phyloP scores from a whole-genome alignment of 148 eudicot genomes.

The Rheum nobile region DNA sequence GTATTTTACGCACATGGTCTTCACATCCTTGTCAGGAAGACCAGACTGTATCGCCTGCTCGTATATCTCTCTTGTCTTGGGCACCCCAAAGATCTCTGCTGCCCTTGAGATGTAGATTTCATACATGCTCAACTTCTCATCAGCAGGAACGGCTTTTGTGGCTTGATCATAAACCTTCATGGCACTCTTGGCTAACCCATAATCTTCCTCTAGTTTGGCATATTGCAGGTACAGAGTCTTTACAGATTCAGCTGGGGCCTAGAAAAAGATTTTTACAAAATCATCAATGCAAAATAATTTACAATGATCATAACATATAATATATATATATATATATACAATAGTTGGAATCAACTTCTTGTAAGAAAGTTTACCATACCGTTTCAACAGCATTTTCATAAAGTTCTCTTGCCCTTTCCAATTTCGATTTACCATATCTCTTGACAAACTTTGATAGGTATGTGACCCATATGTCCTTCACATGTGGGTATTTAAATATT shows the following conservation, averaged over 20 bases:
- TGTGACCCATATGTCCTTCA: slow-evolving; percentile 90
- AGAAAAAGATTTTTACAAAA: slow-evolving; percentile 5
- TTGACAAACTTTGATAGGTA: slow-evolving; percentile 87
- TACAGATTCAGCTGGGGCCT: slow-evolving; percentile 90
- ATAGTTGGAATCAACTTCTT: background rate
- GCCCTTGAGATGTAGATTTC: slow-evolving; percentile 90
- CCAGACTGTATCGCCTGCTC: slow-evolving; percentile 87
- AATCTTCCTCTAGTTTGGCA: slow-evolving; percentile 88
- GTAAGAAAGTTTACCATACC: slow-evolving; percentile 27
- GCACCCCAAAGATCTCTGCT: slow-evolving; percentile 87
- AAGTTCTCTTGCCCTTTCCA: slow-evolving; percentile 85
- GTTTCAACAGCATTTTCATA: slow-evolving; percentile 89
- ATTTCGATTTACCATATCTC: slow-evolving; percentile 68
- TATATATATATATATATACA: background rate
- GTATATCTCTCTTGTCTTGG: slow-evolving; percentile 84
- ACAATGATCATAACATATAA: too few relatives aligned
- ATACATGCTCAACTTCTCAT: slow-evolving; percentile 89
- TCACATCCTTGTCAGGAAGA: slow-evolving; percentile 87
- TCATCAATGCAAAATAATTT: background rate
- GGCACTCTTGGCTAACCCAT: slow-evolving; percentile 82
- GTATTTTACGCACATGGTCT: slow-evolving; percentile 72
- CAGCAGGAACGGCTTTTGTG: slow-evolving; percentile 75
- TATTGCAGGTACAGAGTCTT: slow-evolving; percentile 80
- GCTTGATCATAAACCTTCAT: slow-evolving; percentile 92
- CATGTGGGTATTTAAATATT: slow-evolving; percentile 94